These are phyloP conservation scores for Berberis vulgaris DNA, from an alignment of 164 flowering plant genomes.

Conservation along the genomic window DNA sequence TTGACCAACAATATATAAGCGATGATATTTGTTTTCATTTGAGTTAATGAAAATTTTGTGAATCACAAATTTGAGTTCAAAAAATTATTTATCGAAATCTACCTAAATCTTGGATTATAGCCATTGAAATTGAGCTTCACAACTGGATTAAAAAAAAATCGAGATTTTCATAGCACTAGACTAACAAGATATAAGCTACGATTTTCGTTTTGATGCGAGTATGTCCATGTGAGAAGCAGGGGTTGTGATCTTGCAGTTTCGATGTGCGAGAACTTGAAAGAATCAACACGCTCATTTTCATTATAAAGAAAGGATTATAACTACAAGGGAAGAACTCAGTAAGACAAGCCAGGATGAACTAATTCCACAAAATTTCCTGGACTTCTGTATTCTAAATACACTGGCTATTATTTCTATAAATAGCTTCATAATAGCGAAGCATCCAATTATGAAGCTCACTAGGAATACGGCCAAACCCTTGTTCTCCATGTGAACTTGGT, in stretches of 20 bases:
- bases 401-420: slow-evolving; percentile 34
- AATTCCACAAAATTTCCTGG: slow-evolving; percentile 52
- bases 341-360: slow-evolving; percentile 43
- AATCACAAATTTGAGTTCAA: no score
- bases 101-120: no score
- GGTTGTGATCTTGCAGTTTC: not conserved
- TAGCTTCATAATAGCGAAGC: slow-evolving; percentile 40
- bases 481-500: slow-evolving; percentile 59
- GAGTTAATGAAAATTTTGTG: no score
- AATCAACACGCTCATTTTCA: not conserved
- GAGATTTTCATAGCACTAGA: no score
- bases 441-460: slow-evolving; percentile 45
- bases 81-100: no score
- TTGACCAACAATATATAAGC: no score
- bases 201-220: no score
- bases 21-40: no score
- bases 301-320: slow-evolving; percentile 45
- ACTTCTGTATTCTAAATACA: slow-evolving; percentile 27
- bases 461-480: slow-evolving; percentile 55
- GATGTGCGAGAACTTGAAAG: not conserved
- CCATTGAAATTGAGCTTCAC: no score
- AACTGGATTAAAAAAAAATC: no score
- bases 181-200: no score
- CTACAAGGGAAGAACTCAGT: slow-evolving; percentile 25
- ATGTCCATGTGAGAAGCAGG: not conserved